These are phyloP conservation scores for Sarcodon aspratus DNA, from an alignment of 768 basidiomycete genomes.

Conservation along the genomic window DNA sequence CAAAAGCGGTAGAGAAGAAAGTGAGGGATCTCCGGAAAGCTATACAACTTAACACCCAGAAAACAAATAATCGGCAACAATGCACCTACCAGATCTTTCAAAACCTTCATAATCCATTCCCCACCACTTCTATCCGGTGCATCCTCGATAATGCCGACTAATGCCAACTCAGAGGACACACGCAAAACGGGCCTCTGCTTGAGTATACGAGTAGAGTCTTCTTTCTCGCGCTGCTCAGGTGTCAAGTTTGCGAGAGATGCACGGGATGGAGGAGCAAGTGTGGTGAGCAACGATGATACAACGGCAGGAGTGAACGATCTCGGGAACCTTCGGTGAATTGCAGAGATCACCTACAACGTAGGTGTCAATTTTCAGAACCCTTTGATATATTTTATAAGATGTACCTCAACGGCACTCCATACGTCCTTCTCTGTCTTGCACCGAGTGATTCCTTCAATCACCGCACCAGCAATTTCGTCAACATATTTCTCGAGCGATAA, in stretches of 20 bases:
- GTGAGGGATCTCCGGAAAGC: constrained; percentile 80
- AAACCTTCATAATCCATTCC: constrained; percentile 80
- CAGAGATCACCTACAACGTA: constrained; percentile 62
- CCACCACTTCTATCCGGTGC: constrained; percentile 60
- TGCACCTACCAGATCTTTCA: constrained; percentile 71
- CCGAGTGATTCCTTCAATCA: constrained; percentile 72
- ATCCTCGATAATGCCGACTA: constrained; percentile 77
- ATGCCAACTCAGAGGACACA: constrained; percentile 81
- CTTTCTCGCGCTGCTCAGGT: constrained; percentile 84
- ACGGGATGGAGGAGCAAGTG: constrained; percentile 49
- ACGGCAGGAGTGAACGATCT: constrained; percentile 67
- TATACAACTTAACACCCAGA: constrained; percentile 17
- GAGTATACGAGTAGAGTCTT: constrained; percentile 66
- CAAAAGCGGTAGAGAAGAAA: constrained; percentile 83
- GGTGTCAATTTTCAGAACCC: neutral
- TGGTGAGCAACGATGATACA: constrained; percentile 42
- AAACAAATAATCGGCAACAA: constrained; percentile 4
- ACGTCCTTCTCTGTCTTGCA: constrained; percentile 93
- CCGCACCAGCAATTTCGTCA: constrained; percentile 85
- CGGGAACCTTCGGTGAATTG: constrained; percentile 81
- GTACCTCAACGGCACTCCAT: constrained; percentile 86
- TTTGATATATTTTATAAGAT: constrained; percentile 7
- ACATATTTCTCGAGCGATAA: constrained; percentile 92
- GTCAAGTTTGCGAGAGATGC: constrained; percentile 43
- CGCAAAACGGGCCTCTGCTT: constrained; percentile 81